A percentile compares a stretch with the other conserved stretches of the same genome.
Evolutionary conservation across 2,329 filamentous ascomycete genomes (phyloP).

Genomic region (Diaporthe eres): DNA sequence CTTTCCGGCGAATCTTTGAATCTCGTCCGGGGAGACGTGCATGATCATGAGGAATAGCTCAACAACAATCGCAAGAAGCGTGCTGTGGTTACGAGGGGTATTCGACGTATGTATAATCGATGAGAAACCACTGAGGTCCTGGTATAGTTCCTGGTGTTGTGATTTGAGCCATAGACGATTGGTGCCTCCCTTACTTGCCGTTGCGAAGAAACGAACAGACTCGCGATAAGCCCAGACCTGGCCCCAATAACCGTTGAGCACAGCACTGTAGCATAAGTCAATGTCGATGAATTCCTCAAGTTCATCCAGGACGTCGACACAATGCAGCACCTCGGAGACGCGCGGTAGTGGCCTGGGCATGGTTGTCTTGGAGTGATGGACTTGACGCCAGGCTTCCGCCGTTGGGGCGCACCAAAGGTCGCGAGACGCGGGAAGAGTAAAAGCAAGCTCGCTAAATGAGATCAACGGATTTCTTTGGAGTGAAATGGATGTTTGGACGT

Average conservation of each 20-base stretch:
- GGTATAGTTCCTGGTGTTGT: conserved; percentile 51
- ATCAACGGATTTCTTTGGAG: conserved; percentile 46
- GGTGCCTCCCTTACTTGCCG: conserved; percentile 39
- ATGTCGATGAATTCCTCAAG: conserved; percentile 48
- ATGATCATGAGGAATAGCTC: conserved; percentile 49
- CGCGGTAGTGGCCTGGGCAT: conserved; percentile 44
- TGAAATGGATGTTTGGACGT: conserved; percentile 46
- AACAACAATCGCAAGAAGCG: conserved; percentile 44
- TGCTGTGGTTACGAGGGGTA: conserved; percentile 37
- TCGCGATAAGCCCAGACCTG: conserved; percentile 52
- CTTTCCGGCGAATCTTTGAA: conserved; percentile 49
- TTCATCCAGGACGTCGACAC: conserved; percentile 43
- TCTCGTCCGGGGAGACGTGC: conserved; percentile 49
- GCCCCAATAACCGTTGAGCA: conserved; percentile 51
- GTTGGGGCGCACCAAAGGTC: conserved; percentile 48
- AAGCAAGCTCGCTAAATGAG: conserved; percentile 47
- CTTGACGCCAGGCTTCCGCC: conserved; percentile 47
- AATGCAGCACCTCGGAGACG: conserved; percentile 46
- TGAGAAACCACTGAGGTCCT: conserved; percentile 48
- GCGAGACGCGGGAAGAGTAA: conserved; percentile 46
- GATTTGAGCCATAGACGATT: conserved; percentile 50
- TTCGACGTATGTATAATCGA: conserved; percentile 41
- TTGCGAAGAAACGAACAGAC: conserved; percentile 48
- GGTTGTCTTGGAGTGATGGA: conserved; percentile 45
- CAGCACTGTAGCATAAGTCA: conserved; percentile 49